phyloP scores from a whole-genome alignment of 169 alveolate species.

The Eimeria tenella region DNA sequence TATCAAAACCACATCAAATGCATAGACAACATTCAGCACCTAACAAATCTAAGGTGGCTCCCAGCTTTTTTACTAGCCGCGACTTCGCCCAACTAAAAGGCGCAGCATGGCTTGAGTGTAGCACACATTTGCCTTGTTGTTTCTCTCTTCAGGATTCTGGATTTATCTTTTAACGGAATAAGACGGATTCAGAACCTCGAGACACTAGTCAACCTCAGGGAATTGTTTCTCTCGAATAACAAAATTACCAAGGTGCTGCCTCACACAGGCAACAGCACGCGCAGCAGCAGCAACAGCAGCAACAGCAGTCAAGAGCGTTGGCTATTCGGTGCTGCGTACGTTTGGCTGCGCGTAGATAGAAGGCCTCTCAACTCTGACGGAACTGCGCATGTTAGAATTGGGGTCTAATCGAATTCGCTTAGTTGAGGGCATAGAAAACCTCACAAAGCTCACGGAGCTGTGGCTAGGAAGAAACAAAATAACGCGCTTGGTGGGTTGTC shows the following conservation, averaged over 20 bases:
- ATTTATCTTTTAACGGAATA: conserved; percentile 83
- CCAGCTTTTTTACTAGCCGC: too few relatives aligned
- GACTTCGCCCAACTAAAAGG: too few relatives aligned
- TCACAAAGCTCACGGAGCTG: conserved; percentile 84
- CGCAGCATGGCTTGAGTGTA: too few relatives aligned
- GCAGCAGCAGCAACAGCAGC: conserved; percentile 19
- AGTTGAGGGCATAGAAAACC: conserved; percentile 28
- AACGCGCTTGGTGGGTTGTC: conserved; percentile 67
- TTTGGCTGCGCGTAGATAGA: conserved; percentile 58
- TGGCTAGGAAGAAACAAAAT: conserved; percentile 94
- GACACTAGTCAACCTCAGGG: conserved; percentile 76
- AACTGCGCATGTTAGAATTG: conserved; percentile 82
- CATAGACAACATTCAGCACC: conserved; percentile 87
- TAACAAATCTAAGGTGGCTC: conserved; percentile 78
- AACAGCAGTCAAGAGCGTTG: conserved; percentile 28
- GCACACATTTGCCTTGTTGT: too few relatives aligned
- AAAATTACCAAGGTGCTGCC: conserved; percentile 76
- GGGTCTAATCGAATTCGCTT: conserved; percentile 83
- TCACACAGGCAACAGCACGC: conserved; percentile 10
- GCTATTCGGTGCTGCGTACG: neutral
- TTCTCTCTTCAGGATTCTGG: conserved; percentile 73
- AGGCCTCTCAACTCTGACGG: conserved; percentile 77
- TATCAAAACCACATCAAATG: conserved; percentile 90
- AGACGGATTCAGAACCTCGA: conserved; percentile 81
- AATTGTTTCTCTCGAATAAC: conserved; percentile 82